These are phyloP conservation scores for Cubamyces sp. DNA, from an alignment of 768 basidiomycete species.

Conservation along the genomic window DNA sequence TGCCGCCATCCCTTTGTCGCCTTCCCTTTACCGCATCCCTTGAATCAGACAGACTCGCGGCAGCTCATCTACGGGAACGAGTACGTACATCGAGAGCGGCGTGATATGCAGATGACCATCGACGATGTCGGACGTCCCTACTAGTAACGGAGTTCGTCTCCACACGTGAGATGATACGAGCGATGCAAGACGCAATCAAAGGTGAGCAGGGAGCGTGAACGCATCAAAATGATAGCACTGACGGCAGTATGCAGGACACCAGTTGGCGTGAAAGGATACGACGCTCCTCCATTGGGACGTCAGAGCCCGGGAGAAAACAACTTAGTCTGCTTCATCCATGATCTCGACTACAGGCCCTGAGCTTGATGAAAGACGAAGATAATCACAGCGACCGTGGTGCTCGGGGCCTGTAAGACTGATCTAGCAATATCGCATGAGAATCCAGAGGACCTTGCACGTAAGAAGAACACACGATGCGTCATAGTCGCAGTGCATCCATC, in stretches of 20 bases:
- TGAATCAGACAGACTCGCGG: constrained; percentile 12
- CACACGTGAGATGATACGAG: background rate
- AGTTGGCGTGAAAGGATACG: background rate
- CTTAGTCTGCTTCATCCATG: constrained; percentile 16
- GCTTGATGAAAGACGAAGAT: background rate
- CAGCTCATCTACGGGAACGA: background rate
- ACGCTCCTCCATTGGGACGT: constrained; percentile 24
- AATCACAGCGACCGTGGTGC: too few species aligned
- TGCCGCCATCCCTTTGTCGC: background rate
- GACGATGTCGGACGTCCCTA: constrained; percentile 6
- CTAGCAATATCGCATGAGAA: too few species aligned
- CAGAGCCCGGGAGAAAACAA: background rate
- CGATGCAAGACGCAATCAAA: constrained; percentile 3
- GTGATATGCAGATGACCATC: constrained; percentile 12
- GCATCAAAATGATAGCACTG: too few species aligned
- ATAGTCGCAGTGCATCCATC: background rate
- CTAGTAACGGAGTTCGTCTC: background rate
- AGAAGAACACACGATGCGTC: background rate
- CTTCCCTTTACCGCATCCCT: background rate
- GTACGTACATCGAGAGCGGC: constrained; percentile 1
- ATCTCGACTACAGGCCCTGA: constrained; percentile 26
- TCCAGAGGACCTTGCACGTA: background rate
- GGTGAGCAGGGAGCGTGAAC: background rate
- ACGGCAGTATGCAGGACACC: constrained; percentile 7
- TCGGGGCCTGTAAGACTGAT: too few species aligned